These are phyloP conservation scores for Hypoxylon rickii DNA, from an alignment of 495 filamentous ascomycete genomes.

Conservation along the genomic window DNA sequence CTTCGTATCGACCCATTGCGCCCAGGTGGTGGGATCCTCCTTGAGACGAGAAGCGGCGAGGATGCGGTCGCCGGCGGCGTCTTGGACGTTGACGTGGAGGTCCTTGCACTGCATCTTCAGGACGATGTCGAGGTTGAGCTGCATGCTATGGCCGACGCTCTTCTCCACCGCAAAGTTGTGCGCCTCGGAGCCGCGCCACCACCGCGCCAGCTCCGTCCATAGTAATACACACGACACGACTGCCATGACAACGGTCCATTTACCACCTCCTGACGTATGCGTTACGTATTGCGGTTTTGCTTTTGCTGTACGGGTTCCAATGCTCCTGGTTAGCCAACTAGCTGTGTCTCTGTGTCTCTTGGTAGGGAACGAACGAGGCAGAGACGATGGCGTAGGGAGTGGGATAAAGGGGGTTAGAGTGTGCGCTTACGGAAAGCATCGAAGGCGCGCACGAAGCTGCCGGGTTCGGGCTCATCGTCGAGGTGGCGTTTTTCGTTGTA, in stretches of 20 bases:
- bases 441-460: slow-evolving; percentile 77
- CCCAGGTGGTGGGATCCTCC: slow-evolving; percentile 79
- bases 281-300: slow-evolving; percentile 91
- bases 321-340: slow-evolving; percentile 30
- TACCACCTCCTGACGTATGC: slow-evolving; percentile 79
- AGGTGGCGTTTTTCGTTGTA: slow-evolving; percentile 72
- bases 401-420: not conserved
- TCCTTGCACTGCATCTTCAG: slow-evolving; percentile 87
- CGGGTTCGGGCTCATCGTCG: slow-evolving; percentile 73
- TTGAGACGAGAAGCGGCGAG: slow-evolving; percentile 75
- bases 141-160: slow-evolving; percentile 80
- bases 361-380: not conserved
- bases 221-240: slow-evolving; percentile 71
- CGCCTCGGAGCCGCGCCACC: slow-evolving; percentile 79
- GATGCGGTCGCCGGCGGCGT: slow-evolving; percentile 89
- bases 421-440: slow-evolving; percentile 87
- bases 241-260: slow-evolving; percentile 87
- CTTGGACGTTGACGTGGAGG: slow-evolving; percentile 95
- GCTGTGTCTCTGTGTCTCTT: not conserved
- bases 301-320: slow-evolving; percentile 67
- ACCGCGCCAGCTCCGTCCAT: slow-evolving; percentile 75
- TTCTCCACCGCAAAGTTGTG: slow-evolving; percentile 96
- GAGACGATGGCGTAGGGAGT: not conserved
- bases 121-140: slow-evolving; percentile 95
- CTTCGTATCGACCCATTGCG: slow-evolving; percentile 74